Evolutionary conservation across 2,329 filamentous ascomycete genomes (phyloP), one percentile per base, ranked within the genome.

Genomic region (Penicillium griseofulvum): DNA sequence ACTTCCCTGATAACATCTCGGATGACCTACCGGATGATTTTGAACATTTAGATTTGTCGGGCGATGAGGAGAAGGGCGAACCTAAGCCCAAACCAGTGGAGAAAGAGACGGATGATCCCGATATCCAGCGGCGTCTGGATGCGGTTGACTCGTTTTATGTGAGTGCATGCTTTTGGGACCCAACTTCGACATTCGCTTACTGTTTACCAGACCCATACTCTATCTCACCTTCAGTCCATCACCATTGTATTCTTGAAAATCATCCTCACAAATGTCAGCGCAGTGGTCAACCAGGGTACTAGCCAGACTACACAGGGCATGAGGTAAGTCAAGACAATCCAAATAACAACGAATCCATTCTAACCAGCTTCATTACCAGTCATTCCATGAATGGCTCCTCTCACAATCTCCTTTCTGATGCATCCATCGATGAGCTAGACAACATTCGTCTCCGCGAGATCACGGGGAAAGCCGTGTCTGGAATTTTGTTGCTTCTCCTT

Each of bases 201-300:
- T 55, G 14, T 31, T 5, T 11, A 48, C 24, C 64, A 95, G 89
- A 81, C 83, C 67, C 81, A 88, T 59, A 85, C 89, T 0, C 77
- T 99, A 49, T 90, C 93, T 1, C 87, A 96, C 71, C 77, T 99
- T 16, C 94, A 97, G 70, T 97, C 93, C 1, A 78, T 97, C 14
- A 88, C 96, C 4, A 96, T 97, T 64, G 92, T 97, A 5, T 81
- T 97, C 37, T 82, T 97, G 62, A 96, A 94, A 71, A 89, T 91
- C 14, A 87, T 97, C 39, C 77, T 97, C 57, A 83, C 87, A 36
- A 95, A 95, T 68, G 91, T 97, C 44, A 94, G 90, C 28, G 87
- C 90, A n/a, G 82, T 94, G 54, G 87, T 93, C 12, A 84, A 87
- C 65, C 76, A 86, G 61, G 64, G 71, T 31, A 77, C 77, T 58